Evolutionary conservation across 495 filamentous ascomycete species (phyloP).

Genomic region (Penicillium verhagenii): DNA sequence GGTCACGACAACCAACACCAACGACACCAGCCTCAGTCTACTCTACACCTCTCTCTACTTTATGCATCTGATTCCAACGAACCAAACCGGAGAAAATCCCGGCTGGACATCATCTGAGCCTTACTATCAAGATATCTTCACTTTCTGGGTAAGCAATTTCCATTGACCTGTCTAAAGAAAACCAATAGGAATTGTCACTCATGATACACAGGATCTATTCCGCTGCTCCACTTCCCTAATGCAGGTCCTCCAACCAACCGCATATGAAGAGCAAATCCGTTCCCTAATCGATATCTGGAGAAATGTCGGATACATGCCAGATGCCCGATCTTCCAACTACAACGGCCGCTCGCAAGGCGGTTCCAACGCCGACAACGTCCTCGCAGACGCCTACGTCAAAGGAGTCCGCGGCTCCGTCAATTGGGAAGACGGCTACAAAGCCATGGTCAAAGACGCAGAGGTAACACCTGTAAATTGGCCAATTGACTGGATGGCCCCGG

Average conservation of each 20-base stretch:
- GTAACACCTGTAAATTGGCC: constrained; percentile 60
- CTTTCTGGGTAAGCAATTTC: constrained; percentile 55
- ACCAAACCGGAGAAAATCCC: constrained; percentile 72
- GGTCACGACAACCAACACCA: constrained; percentile 56
- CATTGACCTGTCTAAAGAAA: no score
- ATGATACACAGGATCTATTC: constrained; percentile 52
- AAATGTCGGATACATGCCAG: constrained; percentile 64
- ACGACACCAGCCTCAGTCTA: constrained; percentile 53
- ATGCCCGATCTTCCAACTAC: constrained; percentile 66
- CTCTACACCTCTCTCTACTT: constrained; percentile 67
- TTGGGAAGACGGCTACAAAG: constrained; percentile 67
- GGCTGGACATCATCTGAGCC: constrained; percentile 64
- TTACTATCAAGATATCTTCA: constrained; percentile 51
- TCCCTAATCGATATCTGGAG: constrained; percentile 71
- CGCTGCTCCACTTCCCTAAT: constrained; percentile 62
- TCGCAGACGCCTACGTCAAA: constrained; percentile 75
- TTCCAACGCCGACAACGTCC: constrained; percentile 70
- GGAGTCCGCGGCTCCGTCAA: constrained; percentile 62
- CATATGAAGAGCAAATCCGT: constrained; percentile 65
- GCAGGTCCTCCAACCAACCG: constrained; percentile 62
- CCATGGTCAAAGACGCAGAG: constrained; percentile 73
- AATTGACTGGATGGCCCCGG: constrained; percentile 56
- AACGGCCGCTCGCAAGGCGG: constrained; percentile 72
- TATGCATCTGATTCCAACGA: constrained; percentile 69
- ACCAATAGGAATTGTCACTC: neutral